Conservation (phyloP, 2,329 filamentous ascomycete species). For the Pseudofabraea citricarpa region DNA sequence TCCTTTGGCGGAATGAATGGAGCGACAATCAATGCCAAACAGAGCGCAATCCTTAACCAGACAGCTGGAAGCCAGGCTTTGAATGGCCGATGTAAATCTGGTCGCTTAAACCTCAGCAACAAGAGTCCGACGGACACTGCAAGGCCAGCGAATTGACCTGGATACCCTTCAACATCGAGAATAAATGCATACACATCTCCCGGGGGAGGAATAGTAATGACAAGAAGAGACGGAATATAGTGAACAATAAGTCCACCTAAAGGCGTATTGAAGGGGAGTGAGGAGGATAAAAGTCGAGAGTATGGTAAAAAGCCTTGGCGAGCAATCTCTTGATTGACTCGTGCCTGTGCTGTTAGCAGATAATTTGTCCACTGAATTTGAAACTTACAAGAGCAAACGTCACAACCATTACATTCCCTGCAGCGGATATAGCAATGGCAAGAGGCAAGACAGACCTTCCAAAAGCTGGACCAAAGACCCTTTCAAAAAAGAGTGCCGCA, state of each 20-base stretch:
- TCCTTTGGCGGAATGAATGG: slow-evolving; percentile 1
- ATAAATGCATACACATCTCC: slow-evolving; percentile 1
- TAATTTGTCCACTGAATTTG: too few species aligned
- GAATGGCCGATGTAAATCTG: slow-evolving; percentile 1
- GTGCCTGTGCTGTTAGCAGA: too few species aligned
- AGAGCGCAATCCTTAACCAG: background rate
- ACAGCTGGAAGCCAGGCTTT: background rate
- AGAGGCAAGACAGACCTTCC: too few species aligned
- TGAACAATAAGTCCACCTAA: too few species aligned
- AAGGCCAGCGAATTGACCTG: background rate
- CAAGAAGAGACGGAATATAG: too few species aligned
- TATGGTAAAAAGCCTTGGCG: background rate
- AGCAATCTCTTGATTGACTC: slow-evolving; percentile 1
- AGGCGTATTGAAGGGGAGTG: too few species aligned
- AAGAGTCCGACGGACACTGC: background rate
- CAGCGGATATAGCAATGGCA: background rate
- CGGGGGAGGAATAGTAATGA: background rate
- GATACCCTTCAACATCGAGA: background rate
- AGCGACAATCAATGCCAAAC: background rate
- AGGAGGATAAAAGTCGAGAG: too few species aligned
- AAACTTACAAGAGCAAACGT: slow-evolving; percentile 1
- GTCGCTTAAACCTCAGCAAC: background rate
- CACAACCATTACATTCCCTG: background rate
- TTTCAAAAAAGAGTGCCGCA: background rate
- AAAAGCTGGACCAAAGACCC: background rate